phyloP scores from a whole-genome alignment of 2,329 filamentous ascomycete species.

The Fusarium tjaetaba region DNA sequence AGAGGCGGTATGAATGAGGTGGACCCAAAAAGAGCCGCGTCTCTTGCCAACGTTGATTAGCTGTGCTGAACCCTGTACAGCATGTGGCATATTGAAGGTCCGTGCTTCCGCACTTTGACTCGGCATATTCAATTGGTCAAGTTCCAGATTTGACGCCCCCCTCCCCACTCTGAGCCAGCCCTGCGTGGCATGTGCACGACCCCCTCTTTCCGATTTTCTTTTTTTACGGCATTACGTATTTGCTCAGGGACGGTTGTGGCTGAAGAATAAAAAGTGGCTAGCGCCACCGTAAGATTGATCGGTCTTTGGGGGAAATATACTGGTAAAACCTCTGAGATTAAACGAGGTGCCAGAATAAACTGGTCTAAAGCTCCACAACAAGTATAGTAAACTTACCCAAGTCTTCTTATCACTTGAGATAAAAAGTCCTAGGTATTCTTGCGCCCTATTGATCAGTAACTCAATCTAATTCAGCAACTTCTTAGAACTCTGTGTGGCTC shows the following conservation, averaged over 20 bases:
- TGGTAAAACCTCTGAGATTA: neutral
- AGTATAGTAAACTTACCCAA: neutral
- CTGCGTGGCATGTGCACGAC: slow-evolving; percentile 25
- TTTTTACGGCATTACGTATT: slow-evolving; percentile 22
- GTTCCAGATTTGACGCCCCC: neutral
- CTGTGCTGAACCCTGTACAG: slow-evolving; percentile 43
- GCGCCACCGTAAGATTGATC: neutral
- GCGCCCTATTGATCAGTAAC: neutral
- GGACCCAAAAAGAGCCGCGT: slow-evolving; percentile 42
- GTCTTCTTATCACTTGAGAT: neutral
- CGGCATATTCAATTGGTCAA: neutral
- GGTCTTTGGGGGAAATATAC: neutral
- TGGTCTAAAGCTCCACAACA: neutral
- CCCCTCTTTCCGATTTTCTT: neutral
- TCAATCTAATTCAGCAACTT: neutral
- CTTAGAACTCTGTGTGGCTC: neutral
- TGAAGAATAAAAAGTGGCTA: slow-evolving; percentile 7
- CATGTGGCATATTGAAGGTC: slow-evolving; percentile 43
- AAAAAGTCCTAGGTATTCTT: neutral
- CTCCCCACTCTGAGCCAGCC: slow-evolving; percentile 28
- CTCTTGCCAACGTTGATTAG: slow-evolving; percentile 3
- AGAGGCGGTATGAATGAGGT: neutral
- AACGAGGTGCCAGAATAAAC: neutral
- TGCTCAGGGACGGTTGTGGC: slow-evolving; percentile 6
- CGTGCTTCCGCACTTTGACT: slow-evolving; percentile 30